Evolutionary conservation across 1,284 basidiomycete genomes (phyloP).

Genomic region (Ceratobasidium sp.): DNA sequence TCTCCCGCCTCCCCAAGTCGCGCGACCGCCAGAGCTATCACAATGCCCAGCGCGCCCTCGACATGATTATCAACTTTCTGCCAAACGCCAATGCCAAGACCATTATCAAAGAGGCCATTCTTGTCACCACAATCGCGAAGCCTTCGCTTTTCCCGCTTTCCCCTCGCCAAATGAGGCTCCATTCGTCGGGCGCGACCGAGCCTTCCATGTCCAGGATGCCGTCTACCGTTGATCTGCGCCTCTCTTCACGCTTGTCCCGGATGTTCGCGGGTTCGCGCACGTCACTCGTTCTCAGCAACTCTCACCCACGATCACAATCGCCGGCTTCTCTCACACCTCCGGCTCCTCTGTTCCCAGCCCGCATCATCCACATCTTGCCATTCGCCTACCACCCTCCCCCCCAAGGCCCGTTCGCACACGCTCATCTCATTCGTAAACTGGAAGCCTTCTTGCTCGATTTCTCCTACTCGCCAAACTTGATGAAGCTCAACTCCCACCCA

Average conservation of each 20-base stretch:
- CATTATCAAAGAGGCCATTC: conserved; percentile 43
- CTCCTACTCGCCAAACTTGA: conserved; percentile 30
- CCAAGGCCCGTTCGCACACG: conserved; percentile 38
- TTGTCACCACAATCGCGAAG: conserved; percentile 39
- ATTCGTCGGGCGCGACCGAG: conserved; percentile 35
- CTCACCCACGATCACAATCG: conserved; percentile 28
- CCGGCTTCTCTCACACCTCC: conserved; percentile 15
- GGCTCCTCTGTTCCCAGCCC: conserved; percentile 8
- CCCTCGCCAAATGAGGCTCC: conserved; percentile 10
- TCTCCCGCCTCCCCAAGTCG: conserved; percentile 32
- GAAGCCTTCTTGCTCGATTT: conserved; percentile 43
- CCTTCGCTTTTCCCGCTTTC: conserved; percentile 34
- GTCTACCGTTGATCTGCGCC: conserved; percentile 30
- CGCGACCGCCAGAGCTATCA: conserved; percentile 38
- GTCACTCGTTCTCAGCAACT: conserved; percentile 41
- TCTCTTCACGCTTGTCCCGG: conserved; percentile 33
- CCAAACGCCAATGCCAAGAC: conserved; percentile 40
- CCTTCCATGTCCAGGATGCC: conserved; percentile 27
- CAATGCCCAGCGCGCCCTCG: conserved; percentile 35
- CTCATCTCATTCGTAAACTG: conserved; percentile 37
- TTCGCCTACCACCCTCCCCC: conserved; percentile 30
- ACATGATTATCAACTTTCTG: conserved; percentile 43
- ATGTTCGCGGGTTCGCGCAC: conserved; percentile 37
- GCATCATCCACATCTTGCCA: conserved; percentile 36
- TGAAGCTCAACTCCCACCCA: conserved; percentile 32